Evolutionary conservation across 2,329 filamentous ascomycete species (phyloP), one percentile per base, ranked within the genome.

Genomic region (Chalara sp.): DNA sequence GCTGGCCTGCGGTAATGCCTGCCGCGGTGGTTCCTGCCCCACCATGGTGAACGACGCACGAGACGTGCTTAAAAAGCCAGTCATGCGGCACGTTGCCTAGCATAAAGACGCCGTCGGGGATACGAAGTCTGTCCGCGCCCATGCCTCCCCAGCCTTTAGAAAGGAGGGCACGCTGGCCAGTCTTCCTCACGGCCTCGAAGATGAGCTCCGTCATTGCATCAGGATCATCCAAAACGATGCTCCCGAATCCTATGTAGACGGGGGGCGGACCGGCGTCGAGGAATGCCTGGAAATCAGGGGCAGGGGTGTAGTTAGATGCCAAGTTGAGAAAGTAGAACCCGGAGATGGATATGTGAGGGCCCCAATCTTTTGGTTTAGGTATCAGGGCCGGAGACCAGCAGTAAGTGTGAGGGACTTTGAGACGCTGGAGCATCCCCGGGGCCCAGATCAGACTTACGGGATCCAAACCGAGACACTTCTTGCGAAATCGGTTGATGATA

Each of bases 121-220:
- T 70, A 1, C 76, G 77, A 4, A 84, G 65, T 12, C 76, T 67
- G 59, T 89, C 86, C 0, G 80, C 85, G 31, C 89, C 89, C 6
- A 95, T 74, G 0, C 89, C 89, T 46, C 89, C 89, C 90, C 89
- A 95, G 12, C 89, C 90, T 62, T 92, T 90, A 0, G 88, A 92
- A 1, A 95, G 84, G 1, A 95, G 70, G 2, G 89, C 89, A 51
- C 89, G 76, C n/a, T 87, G 77, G 1, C 86, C 86, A 0, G 83
- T 76, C 7, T 76, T 73, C 47, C 74, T 71, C 2, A 90, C 74
- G 1, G 87, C 86, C 11, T 86, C 81, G 50, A 91, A 87, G 6
- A 92, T 85, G 51, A 83, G 76, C 21, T 75, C 70, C 0, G 87
- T 91, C 67, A 91, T 78, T 0, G 72, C 79, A 52, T 86, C 79